Conservation (phyloP, 2,329 filamentous ascomycete species). For the Diaporthe australafricana region DNA sequence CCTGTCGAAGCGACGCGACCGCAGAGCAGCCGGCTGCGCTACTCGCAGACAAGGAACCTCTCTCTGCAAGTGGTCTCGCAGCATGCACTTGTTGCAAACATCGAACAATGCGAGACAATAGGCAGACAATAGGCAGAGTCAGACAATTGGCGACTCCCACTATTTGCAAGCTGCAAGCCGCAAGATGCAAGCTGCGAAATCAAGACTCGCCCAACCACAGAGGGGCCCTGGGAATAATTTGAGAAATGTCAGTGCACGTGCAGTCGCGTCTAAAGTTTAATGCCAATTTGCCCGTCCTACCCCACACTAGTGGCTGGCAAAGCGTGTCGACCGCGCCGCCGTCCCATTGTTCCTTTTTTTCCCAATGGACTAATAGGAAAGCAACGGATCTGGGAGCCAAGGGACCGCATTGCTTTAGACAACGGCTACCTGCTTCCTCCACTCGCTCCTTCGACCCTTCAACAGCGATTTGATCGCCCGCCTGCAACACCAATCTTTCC, state of each 20-base stretch:
- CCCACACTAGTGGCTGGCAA: conserved; percentile 6
- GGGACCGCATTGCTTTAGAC: neutral
- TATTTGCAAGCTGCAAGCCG: neutral
- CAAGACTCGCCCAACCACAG: neutral
- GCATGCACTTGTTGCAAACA: neutral
- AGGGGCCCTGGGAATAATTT: neutral
- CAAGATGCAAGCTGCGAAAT: no score
- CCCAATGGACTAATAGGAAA: neutral
- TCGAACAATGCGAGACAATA: neutral
- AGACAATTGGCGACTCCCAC: neutral
- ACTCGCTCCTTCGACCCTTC: neutral
- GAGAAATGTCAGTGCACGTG: neutral
- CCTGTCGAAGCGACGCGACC: no score
- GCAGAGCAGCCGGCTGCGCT: no score
- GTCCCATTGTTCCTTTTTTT: conserved; percentile 8
- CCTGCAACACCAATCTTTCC: neutral
- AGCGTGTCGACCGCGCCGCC: neutral
- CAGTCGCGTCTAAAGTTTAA: neutral
- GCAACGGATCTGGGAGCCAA: neutral
- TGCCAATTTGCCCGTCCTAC: no score
- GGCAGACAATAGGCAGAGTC: neutral
- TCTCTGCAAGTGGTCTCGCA: neutral
- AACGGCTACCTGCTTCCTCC: neutral
- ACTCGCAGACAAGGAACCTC: no score
- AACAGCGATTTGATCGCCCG: neutral